Conservation (phyloP, 768 basidiomycete genomes). For the Suillus subaureus region DNA sequence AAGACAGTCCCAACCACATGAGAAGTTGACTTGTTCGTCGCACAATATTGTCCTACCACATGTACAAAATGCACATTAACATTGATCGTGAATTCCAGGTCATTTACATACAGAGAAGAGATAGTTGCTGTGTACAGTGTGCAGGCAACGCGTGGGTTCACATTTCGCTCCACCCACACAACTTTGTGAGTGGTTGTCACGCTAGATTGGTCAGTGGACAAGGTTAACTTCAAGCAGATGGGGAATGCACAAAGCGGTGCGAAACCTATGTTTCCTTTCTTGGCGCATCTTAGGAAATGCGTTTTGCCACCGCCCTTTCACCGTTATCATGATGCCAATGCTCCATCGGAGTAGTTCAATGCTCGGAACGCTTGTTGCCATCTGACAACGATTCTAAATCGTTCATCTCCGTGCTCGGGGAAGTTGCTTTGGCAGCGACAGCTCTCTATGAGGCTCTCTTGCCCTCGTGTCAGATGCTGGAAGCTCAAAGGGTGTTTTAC, state of each 20-base stretch:
- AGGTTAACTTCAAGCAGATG: constrained; percentile 33
- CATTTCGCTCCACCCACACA: constrained; percentile 3
- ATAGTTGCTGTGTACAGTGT: background rate
- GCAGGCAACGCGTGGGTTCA: background rate
- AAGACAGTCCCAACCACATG: background rate
- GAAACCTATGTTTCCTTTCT: constrained; percentile 5
- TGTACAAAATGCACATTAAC: background rate
- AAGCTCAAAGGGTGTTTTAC: background rate
- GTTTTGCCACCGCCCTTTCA: constrained; percentile 6
- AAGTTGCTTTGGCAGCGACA: background rate
- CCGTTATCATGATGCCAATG: constrained; percentile 1
- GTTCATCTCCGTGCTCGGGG: constrained; percentile 2
- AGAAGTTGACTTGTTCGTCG: background rate
- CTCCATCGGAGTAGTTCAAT: constrained; percentile 3
- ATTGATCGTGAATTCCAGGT: background rate
- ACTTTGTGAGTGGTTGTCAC: constrained; percentile 14
- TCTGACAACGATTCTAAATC: background rate
- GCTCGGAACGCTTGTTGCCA: constrained; percentile 4
- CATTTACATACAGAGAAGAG: background rate
- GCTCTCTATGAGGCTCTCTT: background rate
- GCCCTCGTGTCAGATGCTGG: background rate
- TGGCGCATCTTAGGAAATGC: background rate
- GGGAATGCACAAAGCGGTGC: constrained; percentile 18
- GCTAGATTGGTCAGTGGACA: constrained; percentile 28
- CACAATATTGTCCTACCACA: background rate